Evolutionary conservation across 2,329 filamentous ascomycete genomes (phyloP), one percentile per base, ranked within the genome.

Genomic region (Aureobasidium sp.): DNA sequence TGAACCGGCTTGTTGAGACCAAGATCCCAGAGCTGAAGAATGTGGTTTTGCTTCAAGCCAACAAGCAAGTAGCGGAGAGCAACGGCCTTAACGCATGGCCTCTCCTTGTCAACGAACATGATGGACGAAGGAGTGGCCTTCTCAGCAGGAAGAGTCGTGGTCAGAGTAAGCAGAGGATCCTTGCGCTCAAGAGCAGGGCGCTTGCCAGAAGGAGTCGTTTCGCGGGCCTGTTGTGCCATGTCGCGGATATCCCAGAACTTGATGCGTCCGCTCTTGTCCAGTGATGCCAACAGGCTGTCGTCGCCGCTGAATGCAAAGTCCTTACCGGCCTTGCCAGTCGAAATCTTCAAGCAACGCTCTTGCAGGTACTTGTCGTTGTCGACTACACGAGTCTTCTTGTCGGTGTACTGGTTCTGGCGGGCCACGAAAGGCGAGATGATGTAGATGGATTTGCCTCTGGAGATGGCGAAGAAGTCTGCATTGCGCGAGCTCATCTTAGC

Each of bases 31-130:
- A 99, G 85, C 79, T 99, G 95, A 65, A 99, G 85, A 61, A 93
- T 95, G 77, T 99, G 94, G 76, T 99, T 99, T 75, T 99, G 94
- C 79, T 97, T 97, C 85, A 97, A 91, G 69, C 94, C 94, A 65
- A 99, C 90, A 72, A 99, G 87, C 79, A 99, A 88, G 78, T 99
- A 99, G 64, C 94, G 86, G 65, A 97, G 81, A 52, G 95, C 92
- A 70, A 89, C 88, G 63, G 89, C 88, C 77, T 94, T 96, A 77
- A 87, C 85, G 76, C 95, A 97, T 49, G 94, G 91, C 65, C 92
- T 89, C 75, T 92, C 86, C 81, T 97, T 99, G 77, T 99, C 94
- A 68, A 99, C 86, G 75, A 99, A 88, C 73, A 96, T 83, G 63
- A 99, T 90, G 29, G 94, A 97, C 3, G 93, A 97, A 7, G 95